phyloP scores from a whole-genome alignment of 371 early-diverging fungal species.

The Mucor saturninus region DNA sequence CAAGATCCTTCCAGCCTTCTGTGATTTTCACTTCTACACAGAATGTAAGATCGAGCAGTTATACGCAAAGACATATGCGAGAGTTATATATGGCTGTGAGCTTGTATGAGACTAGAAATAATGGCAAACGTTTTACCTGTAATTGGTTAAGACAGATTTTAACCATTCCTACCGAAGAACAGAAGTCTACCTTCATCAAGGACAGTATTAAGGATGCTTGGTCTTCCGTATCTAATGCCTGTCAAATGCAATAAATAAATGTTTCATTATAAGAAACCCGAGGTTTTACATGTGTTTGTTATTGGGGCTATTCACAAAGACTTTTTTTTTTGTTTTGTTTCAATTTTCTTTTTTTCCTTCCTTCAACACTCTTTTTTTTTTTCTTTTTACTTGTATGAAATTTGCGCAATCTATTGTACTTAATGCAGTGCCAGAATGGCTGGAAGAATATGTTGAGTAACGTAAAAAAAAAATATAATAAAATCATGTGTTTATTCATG shows the following conservation, averaged over 20 bases:
- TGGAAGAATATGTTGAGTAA: constrained; percentile 76
- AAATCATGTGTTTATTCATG: background rate
- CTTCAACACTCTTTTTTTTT: background rate
- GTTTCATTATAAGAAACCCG: background rate
- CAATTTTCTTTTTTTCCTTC: background rate
- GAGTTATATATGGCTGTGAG: constrained; percentile 61
- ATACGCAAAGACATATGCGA: constrained; percentile 57
- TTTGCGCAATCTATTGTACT: constrained; percentile 86
- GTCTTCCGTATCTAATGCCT: constrained; percentile 41
- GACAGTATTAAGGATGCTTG: constrained; percentile 48
- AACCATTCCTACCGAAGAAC: constrained; percentile 42
- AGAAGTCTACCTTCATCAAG: constrained; percentile 46
- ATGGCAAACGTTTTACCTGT: constrained; percentile 57
- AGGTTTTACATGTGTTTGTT: background rate
- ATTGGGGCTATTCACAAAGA: background rate
- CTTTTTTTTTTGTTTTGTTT: background rate
- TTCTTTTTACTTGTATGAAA: constrained; percentile 67
- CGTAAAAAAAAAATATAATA: background rate
- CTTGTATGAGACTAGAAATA: constrained; percentile 53
- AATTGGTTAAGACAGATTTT: constrained; percentile 60
- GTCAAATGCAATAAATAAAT: constrained; percentile 38
- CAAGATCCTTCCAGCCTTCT: constrained; percentile 52
- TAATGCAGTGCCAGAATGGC: constrained; percentile 92
- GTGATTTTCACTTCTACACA: constrained; percentile 61
- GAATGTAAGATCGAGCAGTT: constrained; percentile 52